phyloP scores from a whole-genome alignment of 129 eudicot genomes.

The Cynara cardunculus region DNA sequence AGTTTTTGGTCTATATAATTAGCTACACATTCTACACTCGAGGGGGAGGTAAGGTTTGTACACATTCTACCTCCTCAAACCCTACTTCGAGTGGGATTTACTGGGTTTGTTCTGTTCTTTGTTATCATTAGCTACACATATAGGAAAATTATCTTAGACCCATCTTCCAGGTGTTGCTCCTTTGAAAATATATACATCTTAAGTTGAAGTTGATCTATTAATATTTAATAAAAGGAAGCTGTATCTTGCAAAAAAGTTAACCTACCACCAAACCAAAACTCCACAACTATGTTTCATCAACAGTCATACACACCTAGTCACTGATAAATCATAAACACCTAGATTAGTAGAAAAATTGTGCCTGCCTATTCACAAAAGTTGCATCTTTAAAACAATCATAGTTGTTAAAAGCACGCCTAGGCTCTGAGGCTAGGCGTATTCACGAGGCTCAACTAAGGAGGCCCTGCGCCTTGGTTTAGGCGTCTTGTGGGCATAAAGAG shows the following conservation, averaged over 20 bases:
- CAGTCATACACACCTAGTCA: conserved; percentile 4
- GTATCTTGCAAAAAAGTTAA: neutral
- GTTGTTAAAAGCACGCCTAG: too few species aligned
- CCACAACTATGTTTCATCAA: neutral
- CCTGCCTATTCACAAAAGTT: conserved; percentile 9
- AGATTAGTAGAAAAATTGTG: neutral
- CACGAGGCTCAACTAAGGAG: too few species aligned
- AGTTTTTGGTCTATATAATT: neutral
- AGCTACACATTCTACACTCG: neutral
- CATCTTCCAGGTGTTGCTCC: neutral
- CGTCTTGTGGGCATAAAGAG: too few species aligned
- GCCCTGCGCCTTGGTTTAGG: too few species aligned
- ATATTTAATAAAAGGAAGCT: neutral
- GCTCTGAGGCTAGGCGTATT: too few species aligned
- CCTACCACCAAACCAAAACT: neutral
- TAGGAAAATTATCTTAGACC: neutral
- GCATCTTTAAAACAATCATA: neutral
- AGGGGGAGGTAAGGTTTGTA: neutral
- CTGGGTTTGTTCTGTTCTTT: neutral
- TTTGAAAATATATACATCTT: neutral
- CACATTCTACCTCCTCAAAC: neutral
- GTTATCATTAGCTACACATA: neutral
- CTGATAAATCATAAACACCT: neutral
- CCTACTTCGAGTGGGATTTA: neutral
- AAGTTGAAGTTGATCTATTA: neutral